Evolutionary conservation across 164 flowering plant genomes (phyloP).

Genomic region (Macadamia tetraphylla): DNA sequence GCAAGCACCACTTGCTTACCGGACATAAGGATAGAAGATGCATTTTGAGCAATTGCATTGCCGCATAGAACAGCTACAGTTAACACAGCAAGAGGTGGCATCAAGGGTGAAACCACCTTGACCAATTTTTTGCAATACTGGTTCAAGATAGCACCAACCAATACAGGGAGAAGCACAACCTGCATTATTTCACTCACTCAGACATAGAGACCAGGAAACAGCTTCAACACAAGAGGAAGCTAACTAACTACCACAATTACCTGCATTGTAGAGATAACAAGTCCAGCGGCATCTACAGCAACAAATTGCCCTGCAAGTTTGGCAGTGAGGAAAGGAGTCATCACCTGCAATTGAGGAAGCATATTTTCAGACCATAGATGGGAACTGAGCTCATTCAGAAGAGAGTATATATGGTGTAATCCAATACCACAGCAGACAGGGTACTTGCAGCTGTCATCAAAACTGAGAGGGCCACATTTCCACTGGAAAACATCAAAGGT

Average conservation of each 20-base stretch:
- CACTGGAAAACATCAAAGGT: slow-evolving; percentile 41
- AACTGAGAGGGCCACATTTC: slow-evolving; percentile 95
- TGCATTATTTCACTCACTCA: slow-evolving; percentile 14
- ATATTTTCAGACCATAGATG: not conserved
- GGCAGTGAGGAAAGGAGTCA: slow-evolving; percentile 86
- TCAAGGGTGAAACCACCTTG: slow-evolving; percentile 62
- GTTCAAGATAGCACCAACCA: slow-evolving; percentile 76
- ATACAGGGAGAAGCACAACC: slow-evolving; percentile 88
- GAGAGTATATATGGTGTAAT: not conserved
- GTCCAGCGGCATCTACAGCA: slow-evolving; percentile 77
- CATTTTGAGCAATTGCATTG: slow-evolving; percentile 76
- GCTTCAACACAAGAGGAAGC: not conserved
- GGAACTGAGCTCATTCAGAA: not conserved
- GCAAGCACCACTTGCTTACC: slow-evolving; percentile 75
- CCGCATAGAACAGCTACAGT: slow-evolving; percentile 84
- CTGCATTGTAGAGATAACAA: slow-evolving; percentile 73
- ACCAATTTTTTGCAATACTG: slow-evolving; percentile 70
- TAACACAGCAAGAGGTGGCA: slow-evolving; percentile 78
- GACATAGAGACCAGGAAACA: not conserved
- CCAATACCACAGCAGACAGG: slow-evolving; percentile 72
- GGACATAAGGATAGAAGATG: slow-evolving; percentile 69
- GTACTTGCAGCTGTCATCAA: slow-evolving; percentile 96
- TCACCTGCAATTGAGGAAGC: slow-evolving; percentile 42
- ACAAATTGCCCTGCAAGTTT: slow-evolving; percentile 94
- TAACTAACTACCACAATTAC: slow-evolving; percentile 19